Conservation (phyloP, 75 land plant species). For the Cupressus sempervirens region DNA sequence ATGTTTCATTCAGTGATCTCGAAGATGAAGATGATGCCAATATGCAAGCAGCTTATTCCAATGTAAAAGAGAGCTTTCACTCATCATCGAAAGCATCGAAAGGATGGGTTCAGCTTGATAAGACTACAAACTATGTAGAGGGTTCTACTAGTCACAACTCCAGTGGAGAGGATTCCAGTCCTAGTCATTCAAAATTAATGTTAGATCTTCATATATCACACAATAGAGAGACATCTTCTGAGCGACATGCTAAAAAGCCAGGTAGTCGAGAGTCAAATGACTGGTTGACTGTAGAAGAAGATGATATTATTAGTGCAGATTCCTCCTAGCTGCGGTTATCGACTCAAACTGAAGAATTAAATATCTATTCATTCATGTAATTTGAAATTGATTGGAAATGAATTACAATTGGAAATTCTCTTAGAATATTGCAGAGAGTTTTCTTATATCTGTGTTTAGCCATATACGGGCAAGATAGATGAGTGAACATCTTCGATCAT, state of each 20-base stretch:
- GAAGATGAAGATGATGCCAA: conserved; percentile 71
- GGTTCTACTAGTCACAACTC: conserved; percentile 2
- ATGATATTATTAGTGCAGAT: conserved; percentile 9
- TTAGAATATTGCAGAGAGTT: not conserved
- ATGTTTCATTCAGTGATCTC: conserved; percentile 96
- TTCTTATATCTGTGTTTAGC: not conserved
- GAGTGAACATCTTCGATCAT: not conserved
- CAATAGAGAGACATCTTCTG: conserved; percentile 6
- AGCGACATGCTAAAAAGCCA: not conserved
- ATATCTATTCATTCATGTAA: not conserved
- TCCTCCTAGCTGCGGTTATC: not conserved
- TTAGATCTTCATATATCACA: not conserved
- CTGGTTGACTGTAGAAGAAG: conserved; percentile 10
- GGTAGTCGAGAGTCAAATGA: conserved; percentile 10
- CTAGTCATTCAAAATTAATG: not conserved
- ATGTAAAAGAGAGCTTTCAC: conserved; percentile 1
- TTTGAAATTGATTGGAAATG: not conserved
- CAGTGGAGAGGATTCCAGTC: not conserved
- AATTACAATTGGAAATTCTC: not conserved
- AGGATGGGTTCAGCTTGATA: conserved; percentile 10
- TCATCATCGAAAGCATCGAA: conserved; percentile 3
- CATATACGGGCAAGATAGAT: conserved; percentile 5
- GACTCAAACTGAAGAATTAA: not conserved
- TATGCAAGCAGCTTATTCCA: not conserved
- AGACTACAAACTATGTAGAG: not conserved